A percentile compares a stretch with the other conserved stretches of the same genome.
Conservation (phyloP, 1,284 basidiomycete genomes). For the Lentinula novae-zelandiae region DNA sequence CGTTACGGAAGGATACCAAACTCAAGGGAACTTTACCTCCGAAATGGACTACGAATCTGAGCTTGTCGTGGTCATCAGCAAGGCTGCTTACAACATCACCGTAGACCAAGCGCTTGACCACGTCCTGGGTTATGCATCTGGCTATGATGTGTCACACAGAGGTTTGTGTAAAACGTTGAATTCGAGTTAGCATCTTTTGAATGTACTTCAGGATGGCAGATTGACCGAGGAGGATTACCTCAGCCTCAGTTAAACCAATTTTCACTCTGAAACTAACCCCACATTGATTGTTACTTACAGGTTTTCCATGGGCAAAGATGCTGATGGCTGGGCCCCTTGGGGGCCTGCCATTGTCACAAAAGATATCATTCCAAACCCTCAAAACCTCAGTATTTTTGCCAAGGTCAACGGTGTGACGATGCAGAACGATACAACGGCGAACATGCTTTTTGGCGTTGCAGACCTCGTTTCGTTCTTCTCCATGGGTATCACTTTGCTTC, state of each 20-base stretch:
- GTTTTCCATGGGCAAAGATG: constrained; percentile 39
- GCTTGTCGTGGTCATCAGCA: constrained; percentile 41
- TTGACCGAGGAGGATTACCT: constrained; percentile 36
- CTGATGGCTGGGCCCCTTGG: constrained; percentile 21
- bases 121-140: constrained; percentile 38
- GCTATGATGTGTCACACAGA: constrained; percentile 38
- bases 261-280: constrained; percentile 21
- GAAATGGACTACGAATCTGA: constrained; percentile 43
- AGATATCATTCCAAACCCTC: constrained; percentile 39
- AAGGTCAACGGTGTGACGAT: constrained; percentile 44
- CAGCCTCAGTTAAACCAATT: constrained; percentile 32
- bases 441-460: constrained; percentile 41
- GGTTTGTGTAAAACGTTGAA: constrained; percentile 11
- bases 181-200: too few species aligned
- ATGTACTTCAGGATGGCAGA: constrained; percentile 31
- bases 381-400: constrained; percentile 41
- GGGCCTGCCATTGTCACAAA: constrained; percentile 44
- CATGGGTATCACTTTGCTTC: constrained; percentile 52
- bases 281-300: neutral
- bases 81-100: constrained; percentile 38
- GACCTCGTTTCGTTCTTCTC: constrained; percentile 49
- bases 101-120: constrained; percentile 40
- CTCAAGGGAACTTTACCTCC: constrained; percentile 36
- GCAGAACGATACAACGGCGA: constrained; percentile 46
- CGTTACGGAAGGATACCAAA: constrained; percentile 36